These are phyloP conservation scores for Carex arenaria DNA, from an alignment of 202 grass and related monocot species.

Conservation along the genomic window DNA sequence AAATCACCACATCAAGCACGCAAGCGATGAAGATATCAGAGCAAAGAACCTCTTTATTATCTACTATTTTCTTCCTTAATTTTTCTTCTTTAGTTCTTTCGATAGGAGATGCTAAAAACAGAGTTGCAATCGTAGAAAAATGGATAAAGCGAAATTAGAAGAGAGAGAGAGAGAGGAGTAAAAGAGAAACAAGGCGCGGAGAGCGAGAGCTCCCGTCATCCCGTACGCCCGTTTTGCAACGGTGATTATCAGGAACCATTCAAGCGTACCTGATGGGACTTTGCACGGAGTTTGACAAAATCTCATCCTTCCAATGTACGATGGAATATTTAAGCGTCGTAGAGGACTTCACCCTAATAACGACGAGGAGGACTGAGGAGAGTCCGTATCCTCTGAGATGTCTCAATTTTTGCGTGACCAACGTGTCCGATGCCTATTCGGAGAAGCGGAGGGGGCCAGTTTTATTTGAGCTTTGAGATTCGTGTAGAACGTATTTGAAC, in stretches of 20 bases:
- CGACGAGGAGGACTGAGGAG: not conserved
- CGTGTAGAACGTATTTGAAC: no score
- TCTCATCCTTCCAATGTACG: not conserved
- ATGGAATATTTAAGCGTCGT: not conserved
- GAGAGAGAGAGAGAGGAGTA: not conserved
- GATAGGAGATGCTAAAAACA: not conserved
- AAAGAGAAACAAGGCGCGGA: not conserved
- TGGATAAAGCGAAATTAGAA: not conserved
- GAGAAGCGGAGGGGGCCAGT: no score
- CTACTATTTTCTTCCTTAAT: not conserved
- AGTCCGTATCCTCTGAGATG: no score
- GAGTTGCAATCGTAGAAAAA: not conserved
- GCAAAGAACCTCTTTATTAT: not conserved
- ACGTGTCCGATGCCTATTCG: no score
- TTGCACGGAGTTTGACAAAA: not conserved
- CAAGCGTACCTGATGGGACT: not conserved
- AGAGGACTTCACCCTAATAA: not conserved
- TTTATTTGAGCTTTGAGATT: no score
- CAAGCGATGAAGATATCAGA: not conserved
- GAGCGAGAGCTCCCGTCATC: not conserved
- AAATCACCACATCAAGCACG: conserved; percentile 8
- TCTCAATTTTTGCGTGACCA: no score
- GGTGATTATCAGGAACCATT: not conserved
- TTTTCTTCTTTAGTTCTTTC: not conserved
- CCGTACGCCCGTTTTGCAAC: not conserved